Base-by-base conservation (phyloP, 768 basidiomycete species). In the Panaeolus cyanescens region DNA sequence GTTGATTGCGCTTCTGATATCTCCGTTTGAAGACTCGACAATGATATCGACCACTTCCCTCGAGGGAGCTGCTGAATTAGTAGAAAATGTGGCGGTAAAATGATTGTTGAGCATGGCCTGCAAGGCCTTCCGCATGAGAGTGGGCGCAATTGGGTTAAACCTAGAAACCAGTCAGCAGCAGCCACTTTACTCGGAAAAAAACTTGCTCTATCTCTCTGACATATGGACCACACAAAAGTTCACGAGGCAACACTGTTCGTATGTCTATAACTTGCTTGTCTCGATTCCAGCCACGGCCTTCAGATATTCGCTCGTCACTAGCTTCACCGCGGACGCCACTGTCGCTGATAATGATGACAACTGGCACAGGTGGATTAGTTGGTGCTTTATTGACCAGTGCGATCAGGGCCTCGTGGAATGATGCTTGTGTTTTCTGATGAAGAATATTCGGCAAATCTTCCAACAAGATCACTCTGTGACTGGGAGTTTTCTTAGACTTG, bases 1-100 rank as follows among this genome's bases (percentile, higher is more conserved):
- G 88, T 96, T 99, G 62, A 98, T 85, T 0, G 96, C 96, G 59
- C 91, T 92, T 40, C 97, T 82, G 34, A 99, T 92, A 69, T 99
- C 97, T 0, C 97, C 97, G 68, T 91, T 91, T 3, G 92, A 83
- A 1, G 91, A 85, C 55, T 88, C 86, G 4, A 95, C 84, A 61
- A 98, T 83, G 19, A 88, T 74, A 56, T 96, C 90, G 0, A 97
- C 68, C 1, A 85, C 81, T 5, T 91, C 90, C 59, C 86, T 87
- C 0, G 88, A 78, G 0, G 87, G 88, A 5, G 75, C 73, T 12
- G 71, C 69, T 3, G 72, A 68, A 8, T 64, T 55, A 19, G 67
- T 42, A 37, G 56, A 62, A 4, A 68, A 62, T 32, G 68, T 59
- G 20, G 76, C 66, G 17, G 80, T 65, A 65, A 84, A 84, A 72